Evolutionary conservation across 2,329 filamentous ascomycete species (phyloP), one percentile per base, ranked within the genome.

Genomic region (Huntiella abstrusa): DNA sequence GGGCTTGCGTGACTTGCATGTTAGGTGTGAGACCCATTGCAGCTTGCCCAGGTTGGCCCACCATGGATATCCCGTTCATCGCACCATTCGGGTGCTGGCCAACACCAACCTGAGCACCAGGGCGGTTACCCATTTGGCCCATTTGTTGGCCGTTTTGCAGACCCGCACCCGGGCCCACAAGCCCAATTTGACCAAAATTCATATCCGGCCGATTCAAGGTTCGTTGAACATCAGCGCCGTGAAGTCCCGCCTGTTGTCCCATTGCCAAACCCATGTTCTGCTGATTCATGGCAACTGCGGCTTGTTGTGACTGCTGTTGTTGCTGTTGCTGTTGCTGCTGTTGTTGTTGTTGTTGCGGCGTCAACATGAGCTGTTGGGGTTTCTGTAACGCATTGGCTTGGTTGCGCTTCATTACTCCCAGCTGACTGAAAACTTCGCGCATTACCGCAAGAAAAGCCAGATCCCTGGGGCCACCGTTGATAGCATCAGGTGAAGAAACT

Each of bases 241-340:
- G 64, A 52, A 75, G 64, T n/a, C 64, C 67, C 15, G 65, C 67
- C 11, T 67, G 65, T 52, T 76, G 73, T 2, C 67, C 40, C 33
- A 49, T 49, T 4, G 36, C 38, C 34, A 48, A 80, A 72, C 53
- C 80, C 33, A 47, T 52, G 13, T 40, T 45, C 35, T 57, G 56
- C 40, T 60, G 59, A 46, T 51, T 55, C 49, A 64, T 28, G 22
- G 22, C 22, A 28, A 5, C 55, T 39, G 59, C 57, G 7, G 62
- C 62, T 19, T 45, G 43, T 19, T 45, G 43, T 38, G 37, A 34
- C 15, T 43, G 39, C 2, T 11, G 19, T 12, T 41, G 39, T 28
- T 28, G 39, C 4, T 41, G 39, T 5, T 22, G 16, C 40, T 61
- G 59, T 39, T 54, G 56, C 33, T 56, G 55, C 16, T 54, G 52